Base-by-base conservation (phyloP, 2,329 filamentous ascomycete species). In the Metarhizium guizhouense region DNA sequence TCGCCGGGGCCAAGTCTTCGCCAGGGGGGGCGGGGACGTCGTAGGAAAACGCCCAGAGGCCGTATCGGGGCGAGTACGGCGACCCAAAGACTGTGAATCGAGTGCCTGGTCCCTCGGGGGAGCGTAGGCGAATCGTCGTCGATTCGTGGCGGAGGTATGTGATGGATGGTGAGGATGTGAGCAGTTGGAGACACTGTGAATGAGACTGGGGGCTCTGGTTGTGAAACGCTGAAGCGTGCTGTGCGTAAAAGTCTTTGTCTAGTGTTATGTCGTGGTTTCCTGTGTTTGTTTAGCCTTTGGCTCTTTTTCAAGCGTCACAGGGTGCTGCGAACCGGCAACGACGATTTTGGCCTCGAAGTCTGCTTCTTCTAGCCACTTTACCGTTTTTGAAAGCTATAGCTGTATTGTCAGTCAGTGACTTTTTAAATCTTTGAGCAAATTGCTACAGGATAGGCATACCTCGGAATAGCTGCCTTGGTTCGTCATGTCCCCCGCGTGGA, bases 201-300 rank as follows among this genome's bases (percentile, higher is more conserved):
- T 78, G 66, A 36, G 80, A 76, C 63, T 87, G 80, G 0, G 74
- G 73, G 3, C 66, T 63, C 52, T 82, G 77, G 62, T 81, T 83
- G 64, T 85, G 82, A 63, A 84, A 82, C 53, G 73, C 72, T 1
- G 65, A 62, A 1, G 78, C 77, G 61, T 84, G 74, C 45, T 78
- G 67, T 8, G 69, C 62, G 65, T 83, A 86, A 66, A 87, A 89
- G 3, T 73, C 65, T n/a, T 72, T 61, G 63, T 90, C 87, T 6
- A 91, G 77, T 0, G 85, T 87, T 52, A 88, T 74, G 64, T 91
- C 88, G 68, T 91, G 88, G 65, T 91, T 92, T 32, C 87, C 86
- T 86, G 43, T 16, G 2, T 20, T 7, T 10, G n/a, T 8, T 58
- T 40, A 53, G 51, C n/a, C 16, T 30, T 51, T 16, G 25, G 25